These are phyloP conservation scores for Erigeron philadelphicus DNA, from an alignment of 140 eudicot species.

Conservation along the genomic window DNA sequence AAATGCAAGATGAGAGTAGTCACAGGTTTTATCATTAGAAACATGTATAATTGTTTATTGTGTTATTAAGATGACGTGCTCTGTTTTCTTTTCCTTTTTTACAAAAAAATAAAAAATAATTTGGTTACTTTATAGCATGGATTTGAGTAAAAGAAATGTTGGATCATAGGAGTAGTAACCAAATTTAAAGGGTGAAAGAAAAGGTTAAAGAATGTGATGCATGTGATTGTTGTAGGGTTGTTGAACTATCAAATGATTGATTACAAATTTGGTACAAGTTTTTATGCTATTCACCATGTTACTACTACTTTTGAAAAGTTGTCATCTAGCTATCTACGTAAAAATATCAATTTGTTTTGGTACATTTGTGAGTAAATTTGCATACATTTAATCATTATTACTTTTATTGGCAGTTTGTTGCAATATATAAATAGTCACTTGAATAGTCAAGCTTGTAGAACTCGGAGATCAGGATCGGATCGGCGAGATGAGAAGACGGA, in stretches of 20 bases:
- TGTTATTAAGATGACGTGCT: conserved; percentile 6
- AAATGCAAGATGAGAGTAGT: background rate
- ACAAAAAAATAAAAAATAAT: background rate
- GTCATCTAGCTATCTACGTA: background rate
- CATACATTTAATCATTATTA: conserved; percentile 13
- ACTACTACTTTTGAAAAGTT: conserved; percentile 28
- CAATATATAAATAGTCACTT: too few species aligned
- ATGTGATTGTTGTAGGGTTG: conserved; percentile 72
- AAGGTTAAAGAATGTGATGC: conserved; percentile 53
- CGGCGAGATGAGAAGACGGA: too few species aligned
- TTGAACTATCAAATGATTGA: conserved; percentile 58
- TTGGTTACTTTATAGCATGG: background rate
- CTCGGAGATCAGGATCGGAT: too few species aligned
- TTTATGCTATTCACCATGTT: conserved; percentile 29
- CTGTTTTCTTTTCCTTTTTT: background rate
- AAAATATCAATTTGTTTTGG: background rate
- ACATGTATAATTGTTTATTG: background rate
- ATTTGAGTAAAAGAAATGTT: conserved; percentile 14
- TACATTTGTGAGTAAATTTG: background rate
- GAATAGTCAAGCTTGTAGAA: too few species aligned
- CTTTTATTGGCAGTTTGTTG: background rate
- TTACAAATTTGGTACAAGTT: conserved; percentile 26
- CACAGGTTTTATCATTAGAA: background rate
- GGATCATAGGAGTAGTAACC: conserved; percentile 22
- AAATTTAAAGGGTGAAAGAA: conserved; percentile 31